Conservation (phyloP, 306 rosid genomes). For the Ceratonia siliqua region DNA sequence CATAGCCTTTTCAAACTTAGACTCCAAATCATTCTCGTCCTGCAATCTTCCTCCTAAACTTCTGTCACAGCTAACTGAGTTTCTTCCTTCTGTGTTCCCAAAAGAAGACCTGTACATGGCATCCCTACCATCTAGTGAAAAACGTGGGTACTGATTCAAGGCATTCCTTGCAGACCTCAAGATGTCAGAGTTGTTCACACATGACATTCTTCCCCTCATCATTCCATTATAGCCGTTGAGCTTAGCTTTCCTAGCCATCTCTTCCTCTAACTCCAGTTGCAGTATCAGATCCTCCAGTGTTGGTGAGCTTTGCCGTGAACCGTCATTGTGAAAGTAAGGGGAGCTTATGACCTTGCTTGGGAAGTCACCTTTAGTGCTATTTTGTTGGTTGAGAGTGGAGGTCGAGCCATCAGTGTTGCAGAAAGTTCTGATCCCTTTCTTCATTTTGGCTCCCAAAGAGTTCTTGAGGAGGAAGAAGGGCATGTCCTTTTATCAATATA, state of each 20-base stretch:
- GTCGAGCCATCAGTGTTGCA: constrained; percentile 69
- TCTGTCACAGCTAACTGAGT: constrained; percentile 58
- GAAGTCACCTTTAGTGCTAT: constrained; percentile 25
- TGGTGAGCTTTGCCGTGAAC: constrained; percentile 26
- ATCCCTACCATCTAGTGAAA: constrained; percentile 93
- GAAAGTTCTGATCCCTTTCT: constrained; percentile 70
- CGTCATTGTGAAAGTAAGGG: constrained; percentile 19
- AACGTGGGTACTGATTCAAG: constrained; percentile 87
- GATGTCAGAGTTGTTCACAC: constrained; percentile 79
- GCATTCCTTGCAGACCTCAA: constrained; percentile 86
- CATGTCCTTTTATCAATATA: constrained; percentile 49
- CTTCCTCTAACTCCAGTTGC: constrained; percentile 64
- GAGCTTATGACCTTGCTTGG: constrained; percentile 40
- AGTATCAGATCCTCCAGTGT: constrained; percentile 62
- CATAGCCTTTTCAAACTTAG: constrained; percentile 30
- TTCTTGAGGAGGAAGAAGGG: constrained; percentile 79
- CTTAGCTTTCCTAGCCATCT: constrained; percentile 48
- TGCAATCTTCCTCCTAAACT: constrained; percentile 35
- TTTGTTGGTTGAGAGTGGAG: constrained; percentile 70
- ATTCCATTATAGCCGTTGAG: constrained; percentile 16
- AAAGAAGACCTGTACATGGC: constrained; percentile 85
- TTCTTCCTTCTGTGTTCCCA: constrained; percentile 52
- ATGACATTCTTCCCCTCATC: constrained; percentile 54
- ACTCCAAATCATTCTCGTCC: constrained; percentile 16
- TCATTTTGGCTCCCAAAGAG: constrained; percentile 74